Conservation (phyloP, 176 grass and related monocot species). For the Hsuehochloa calcarea region DNA sequence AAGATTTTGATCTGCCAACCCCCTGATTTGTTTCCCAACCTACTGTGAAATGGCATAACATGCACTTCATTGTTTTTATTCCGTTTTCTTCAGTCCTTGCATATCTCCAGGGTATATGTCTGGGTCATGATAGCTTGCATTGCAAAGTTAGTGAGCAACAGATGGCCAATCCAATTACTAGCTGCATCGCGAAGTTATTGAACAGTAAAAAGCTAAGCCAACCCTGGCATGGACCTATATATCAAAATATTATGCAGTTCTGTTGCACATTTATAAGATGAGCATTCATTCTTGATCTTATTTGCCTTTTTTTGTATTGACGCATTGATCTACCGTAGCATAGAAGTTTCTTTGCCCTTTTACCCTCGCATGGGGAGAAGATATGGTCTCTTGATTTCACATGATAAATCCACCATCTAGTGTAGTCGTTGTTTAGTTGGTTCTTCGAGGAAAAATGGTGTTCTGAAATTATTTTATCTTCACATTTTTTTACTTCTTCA, state of each 20-base stretch:
- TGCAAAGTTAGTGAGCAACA: background rate
- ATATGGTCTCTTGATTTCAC: background rate
- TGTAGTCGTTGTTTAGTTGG: background rate
- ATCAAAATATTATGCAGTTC: background rate
- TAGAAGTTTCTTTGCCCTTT: background rate
- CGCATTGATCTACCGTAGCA: background rate
- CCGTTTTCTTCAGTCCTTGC: background rate
- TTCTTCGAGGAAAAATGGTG: background rate
- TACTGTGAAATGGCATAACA: background rate
- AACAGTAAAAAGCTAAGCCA: background rate
- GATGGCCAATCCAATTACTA: background rate
- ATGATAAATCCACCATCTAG: background rate
- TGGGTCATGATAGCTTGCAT: background rate
- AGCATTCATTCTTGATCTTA: background rate
- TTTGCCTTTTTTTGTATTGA: background rate
- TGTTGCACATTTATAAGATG: conserved; percentile 11
- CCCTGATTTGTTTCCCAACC: background rate
- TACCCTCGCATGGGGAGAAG: background rate
- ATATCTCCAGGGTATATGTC: background rate
- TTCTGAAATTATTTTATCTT: background rate
- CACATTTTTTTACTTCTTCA: background rate
- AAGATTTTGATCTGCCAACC: background rate
- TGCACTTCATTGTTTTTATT: background rate
- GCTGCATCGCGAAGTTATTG: background rate
- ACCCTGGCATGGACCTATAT: background rate